phyloP scores from a whole-genome alignment of 768 basidiomycete genomes.

The Leucocoprinus sp. region DNA sequence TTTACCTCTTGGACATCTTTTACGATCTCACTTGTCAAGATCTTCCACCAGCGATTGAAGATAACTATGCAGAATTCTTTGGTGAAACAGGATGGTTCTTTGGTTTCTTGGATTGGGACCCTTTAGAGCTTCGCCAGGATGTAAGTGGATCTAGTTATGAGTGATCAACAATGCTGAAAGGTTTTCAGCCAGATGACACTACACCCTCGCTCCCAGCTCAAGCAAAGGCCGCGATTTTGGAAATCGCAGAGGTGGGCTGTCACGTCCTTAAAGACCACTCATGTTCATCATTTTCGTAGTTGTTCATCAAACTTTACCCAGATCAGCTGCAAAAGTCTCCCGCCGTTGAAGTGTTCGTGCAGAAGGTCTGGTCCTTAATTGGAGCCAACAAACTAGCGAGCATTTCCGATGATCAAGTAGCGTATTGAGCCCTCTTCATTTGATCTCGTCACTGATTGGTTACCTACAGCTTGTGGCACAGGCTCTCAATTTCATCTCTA shows the following conservation, averaged over 20 bases:
- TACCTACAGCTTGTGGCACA: conserved; percentile 71
- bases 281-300: conserved; percentile 25
- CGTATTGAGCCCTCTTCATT: conserved; percentile 16
- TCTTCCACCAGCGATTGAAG: conserved; percentile 90
- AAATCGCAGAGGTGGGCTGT: conserved; percentile 71
- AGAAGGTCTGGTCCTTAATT: conserved; percentile 85
- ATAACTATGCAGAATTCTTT: conserved; percentile 79
- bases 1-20: conserved; percentile 78
- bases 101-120: conserved; percentile 75
- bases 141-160: conserved; percentile 33
- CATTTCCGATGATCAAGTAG: conserved; percentile 66
- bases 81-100: conserved; percentile 68
- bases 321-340: conserved; percentile 61
- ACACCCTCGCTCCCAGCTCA: conserved; percentile 82
- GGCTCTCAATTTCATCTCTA: conserved; percentile 84
- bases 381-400: conserved; percentile 63
- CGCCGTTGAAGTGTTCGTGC: conserved; percentile 68
- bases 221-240: conserved; percentile 83
- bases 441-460: not conserved
- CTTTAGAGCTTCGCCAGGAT: conserved; percentile 56
- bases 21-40: conserved; percentile 95
- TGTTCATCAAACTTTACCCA: conserved; percentile 78
- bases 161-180: not conserved
- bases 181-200: conserved; percentile 62
- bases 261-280: not conserved